A percentile compares a stretch with the other conserved stretches of the same genome.
These are phyloP conservation scores for Xylaria sp. DNA, from an alignment of 2,329 filamentous ascomycete genomes.

Conservation along the genomic window DNA sequence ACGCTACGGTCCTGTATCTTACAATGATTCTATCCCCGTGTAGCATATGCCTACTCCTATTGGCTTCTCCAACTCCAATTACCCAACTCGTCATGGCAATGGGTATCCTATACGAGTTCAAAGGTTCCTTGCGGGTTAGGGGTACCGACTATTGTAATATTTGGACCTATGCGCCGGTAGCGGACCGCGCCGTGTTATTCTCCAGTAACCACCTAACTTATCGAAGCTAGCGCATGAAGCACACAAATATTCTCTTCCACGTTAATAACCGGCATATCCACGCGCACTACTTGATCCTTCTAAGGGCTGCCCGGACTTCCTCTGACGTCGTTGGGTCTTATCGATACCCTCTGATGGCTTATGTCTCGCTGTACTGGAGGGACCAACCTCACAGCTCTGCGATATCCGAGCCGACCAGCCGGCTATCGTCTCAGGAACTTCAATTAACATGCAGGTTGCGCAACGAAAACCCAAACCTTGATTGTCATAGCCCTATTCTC, in stretches of 20 bases:
- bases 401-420: slow-evolving; percentile 67
- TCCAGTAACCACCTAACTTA: too few relatives aligned
- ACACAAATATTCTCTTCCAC: slow-evolving; percentile 70
- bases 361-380: slow-evolving; percentile 71
- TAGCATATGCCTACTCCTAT: slow-evolving; percentile 36
- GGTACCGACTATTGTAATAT: slow-evolving; percentile 71
- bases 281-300: slow-evolving; percentile 65
- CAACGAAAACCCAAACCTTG: slow-evolving; percentile 41
- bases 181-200: slow-evolving; percentile 68
- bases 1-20: slow-evolving; percentile 60
- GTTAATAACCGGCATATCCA: slow-evolving; percentile 75
- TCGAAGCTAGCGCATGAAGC: slow-evolving; percentile 75
- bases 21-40: slow-evolving; percentile 75
- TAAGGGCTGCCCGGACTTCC: slow-evolving; percentile 66
- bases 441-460: slow-evolving; percentile 68
- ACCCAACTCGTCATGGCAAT: neutral
- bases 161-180: slow-evolving; percentile 72
- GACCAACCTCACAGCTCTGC: slow-evolving; percentile 67
- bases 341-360: slow-evolving; percentile 67
- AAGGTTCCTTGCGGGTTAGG: slow-evolving; percentile 52
- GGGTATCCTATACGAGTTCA: slow-evolving; percentile 49
- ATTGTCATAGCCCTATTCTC: neutral
- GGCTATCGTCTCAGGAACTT: slow-evolving; percentile 74
- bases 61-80: neutral
- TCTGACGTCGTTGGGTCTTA: slow-evolving; percentile 72